These are phyloP conservation scores for Teratosphaeria viscida DNA, from an alignment of 2,329 filamentous ascomycete genomes.

Conservation along the genomic window DNA sequence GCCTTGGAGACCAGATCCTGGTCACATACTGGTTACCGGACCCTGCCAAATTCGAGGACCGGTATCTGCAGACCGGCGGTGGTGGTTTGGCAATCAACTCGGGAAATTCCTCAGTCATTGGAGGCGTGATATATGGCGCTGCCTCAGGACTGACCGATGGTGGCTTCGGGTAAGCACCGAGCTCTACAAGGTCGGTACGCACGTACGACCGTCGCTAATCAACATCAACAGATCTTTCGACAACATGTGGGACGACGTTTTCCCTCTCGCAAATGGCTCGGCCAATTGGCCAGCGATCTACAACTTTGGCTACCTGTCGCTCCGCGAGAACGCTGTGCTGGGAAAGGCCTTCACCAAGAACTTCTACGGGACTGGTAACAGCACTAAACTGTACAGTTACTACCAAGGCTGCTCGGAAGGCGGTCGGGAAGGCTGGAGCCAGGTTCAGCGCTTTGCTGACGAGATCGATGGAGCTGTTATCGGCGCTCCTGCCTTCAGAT, in stretches of 20 bases:
- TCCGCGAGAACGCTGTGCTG: constrained; percentile 42
- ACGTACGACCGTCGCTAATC: no score
- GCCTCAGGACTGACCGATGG: constrained; percentile 40
- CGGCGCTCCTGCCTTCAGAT: constrained; percentile 40
- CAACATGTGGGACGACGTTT: constrained; percentile 22
- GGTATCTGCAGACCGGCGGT: constrained; percentile 37
- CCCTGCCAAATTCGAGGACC: constrained; percentile 35
- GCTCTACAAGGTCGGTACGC: no score
- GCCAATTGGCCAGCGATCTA: constrained; percentile 41
- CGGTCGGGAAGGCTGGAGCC: constrained; percentile 39
- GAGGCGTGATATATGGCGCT: constrained; percentile 36
- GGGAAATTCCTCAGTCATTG: constrained; percentile 24
- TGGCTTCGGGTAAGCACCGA: constrained; percentile 32
- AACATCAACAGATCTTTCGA: constrained; percentile 24
- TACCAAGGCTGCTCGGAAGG: constrained; percentile 48
- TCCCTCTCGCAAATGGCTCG: constrained; percentile 34
- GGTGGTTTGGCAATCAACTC: constrained; percentile 38
- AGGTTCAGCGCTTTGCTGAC: constrained; percentile 42
- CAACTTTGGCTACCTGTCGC: constrained; percentile 43
- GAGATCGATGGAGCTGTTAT: constrained; percentile 38
- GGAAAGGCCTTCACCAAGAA: constrained; percentile 35
- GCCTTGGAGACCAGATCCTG: constrained; percentile 24
- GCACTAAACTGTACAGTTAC: constrained; percentile 37
- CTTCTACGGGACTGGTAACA: constrained; percentile 28
- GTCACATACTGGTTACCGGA: constrained; percentile 35